Evolutionary conservation across 1,284 basidiomycete species (phyloP), one percentile per base, ranked within the genome.

Genomic region (Fomitiporia mediterranea): DNA sequence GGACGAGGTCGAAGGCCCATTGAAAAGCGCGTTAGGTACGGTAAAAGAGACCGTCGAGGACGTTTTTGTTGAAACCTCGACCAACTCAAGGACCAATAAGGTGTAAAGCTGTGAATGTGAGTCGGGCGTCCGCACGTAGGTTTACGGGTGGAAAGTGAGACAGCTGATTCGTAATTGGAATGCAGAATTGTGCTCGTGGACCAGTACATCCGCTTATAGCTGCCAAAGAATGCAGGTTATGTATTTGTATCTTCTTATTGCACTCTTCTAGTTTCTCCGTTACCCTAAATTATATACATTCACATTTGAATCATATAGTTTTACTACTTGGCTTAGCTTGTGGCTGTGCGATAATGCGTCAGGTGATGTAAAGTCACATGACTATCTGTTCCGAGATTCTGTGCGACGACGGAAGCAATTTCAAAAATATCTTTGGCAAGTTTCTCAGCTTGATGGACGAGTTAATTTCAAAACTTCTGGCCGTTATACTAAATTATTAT

Each of bases 1-100:
- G 37, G 57, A 59, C 37, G 47, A 49, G 43, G 54, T 59, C 25
- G 40, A 50, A 15, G 57, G 57, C 11, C 57, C 57, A 4, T 21
- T 59, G 35, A 53, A 44, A 19, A 30, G 32, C 30, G 53, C 53
- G n/a, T 1, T 46, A 17, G 44, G 27, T 9, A 32, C 39, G 27
- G 52, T 35, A 19, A 53, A 44, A 19, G 51, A 53, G n/a, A 40
- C 38, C 21, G 8, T 53, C 9, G 38, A 53, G 21, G 47, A 49
- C 25, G 19, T n/a, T 4, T 13, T 49, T 13, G 47, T 28, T 8
- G 17, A 15, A 39, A 17, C 43, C 6, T 42, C 35, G 19, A 15
- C 38, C 42, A 44, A 53, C 13, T 13, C 35, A n/a, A 37, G 35
- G 19, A 47, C 8, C 5, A 21, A 34, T 3, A 9, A 46, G 44